Evolutionary conservation across 352 stramenopile genomes (phyloP), one percentile per base, ranked within the genome.

Genomic region (Globisporangium barbulae): DNA sequence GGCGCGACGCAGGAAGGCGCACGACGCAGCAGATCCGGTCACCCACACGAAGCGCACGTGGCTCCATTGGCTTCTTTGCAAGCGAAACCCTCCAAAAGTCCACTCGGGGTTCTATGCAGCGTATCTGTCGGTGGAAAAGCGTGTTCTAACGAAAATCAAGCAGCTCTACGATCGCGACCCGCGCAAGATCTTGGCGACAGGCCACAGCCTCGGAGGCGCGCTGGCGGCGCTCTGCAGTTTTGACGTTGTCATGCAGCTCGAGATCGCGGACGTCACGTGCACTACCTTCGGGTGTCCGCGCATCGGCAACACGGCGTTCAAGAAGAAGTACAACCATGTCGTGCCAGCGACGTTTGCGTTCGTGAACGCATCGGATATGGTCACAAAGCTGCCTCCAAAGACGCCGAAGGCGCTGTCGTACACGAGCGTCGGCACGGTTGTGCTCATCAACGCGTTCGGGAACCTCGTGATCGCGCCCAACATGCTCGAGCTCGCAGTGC

Each of bases 391-490:
- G 35, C 71, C 71, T 0, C 74, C 71, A n/a, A 71, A 77, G 58
- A 77, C 71, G 5, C 66, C 71, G 5, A 76, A 77, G 21, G 71
- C 74, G 28, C 62, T 72, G 41, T 79, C 74, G 55, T 82, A 79
- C 44, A 63, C 68, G 7, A 65, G 56, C 8, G 72, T 85, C n/a
- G 76, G 72, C 22, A 75, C 62, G 21, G 58, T 67, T 10, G 70
- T 81, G 28, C 55, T 85, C 21, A 49, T 79, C 57, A 79, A 82
- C 52, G 28, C 65, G 45, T 71, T 78, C 31, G 76, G 73, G 9
- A 85, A 82, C 49, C 61, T 85, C 39, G 65, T 85, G 33, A 71
- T 85, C 60, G 67, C 79, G 10, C 76, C 71, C 5, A 81, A 74
- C 33, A 25, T 68, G 31, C 66, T 85, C 4, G 73, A 85, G 53